These are phyloP conservation scores for Aspergillus sp. DNA, from an alignment of 2,329 filamentous ascomycete genomes.

Conservation along the genomic window DNA sequence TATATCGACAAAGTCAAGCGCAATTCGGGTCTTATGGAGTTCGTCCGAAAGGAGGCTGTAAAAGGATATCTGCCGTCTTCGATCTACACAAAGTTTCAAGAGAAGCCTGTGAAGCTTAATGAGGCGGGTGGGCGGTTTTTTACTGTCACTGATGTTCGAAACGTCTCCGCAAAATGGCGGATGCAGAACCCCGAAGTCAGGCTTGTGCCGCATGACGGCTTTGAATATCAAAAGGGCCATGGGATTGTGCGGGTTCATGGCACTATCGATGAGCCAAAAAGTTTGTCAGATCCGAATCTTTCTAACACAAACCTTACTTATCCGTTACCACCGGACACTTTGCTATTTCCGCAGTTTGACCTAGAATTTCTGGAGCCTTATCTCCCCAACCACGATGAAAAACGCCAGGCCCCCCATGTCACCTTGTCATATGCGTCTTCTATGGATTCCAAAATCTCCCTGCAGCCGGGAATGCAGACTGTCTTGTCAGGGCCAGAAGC, in stretches of 20 bases:
- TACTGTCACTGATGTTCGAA: slow-evolving; percentile 41
- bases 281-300: slow-evolving; percentile 4
- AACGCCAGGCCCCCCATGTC: slow-evolving; percentile 44
- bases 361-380: slow-evolving; percentile 45
- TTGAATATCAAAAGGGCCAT: slow-evolving; percentile 37
- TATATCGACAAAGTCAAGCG: slow-evolving; percentile 42
- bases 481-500: slow-evolving; percentile 71
- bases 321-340: slow-evolving; percentile 30
- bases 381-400: slow-evolving; percentile 35
- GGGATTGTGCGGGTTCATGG: slow-evolving; percentile 31
- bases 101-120: slow-evolving; percentile 36
- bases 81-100: slow-evolving; percentile 42
- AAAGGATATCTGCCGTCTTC: slow-evolving; percentile 43
- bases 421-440: slow-evolving; percentile 89
- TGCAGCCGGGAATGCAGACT: slow-evolving; percentile 72
- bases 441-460: slow-evolving; percentile 70
- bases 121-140: slow-evolving; percentile 40
- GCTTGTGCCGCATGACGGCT: slow-evolving; percentile 39
- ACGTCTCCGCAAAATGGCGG: slow-evolving; percentile 42
- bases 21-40: slow-evolving; percentile 42
- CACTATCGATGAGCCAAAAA: slow-evolving; percentile 8
- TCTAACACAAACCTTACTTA: slow-evolving; percentile 9
- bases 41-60: slow-evolving; percentile 36
- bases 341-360: slow-evolving; percentile 38
- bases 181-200: slow-evolving; percentile 37